Evolutionary conservation across 176 grass and related monocot species (phyloP).

Genomic region (Paspalum notatum): DNA sequence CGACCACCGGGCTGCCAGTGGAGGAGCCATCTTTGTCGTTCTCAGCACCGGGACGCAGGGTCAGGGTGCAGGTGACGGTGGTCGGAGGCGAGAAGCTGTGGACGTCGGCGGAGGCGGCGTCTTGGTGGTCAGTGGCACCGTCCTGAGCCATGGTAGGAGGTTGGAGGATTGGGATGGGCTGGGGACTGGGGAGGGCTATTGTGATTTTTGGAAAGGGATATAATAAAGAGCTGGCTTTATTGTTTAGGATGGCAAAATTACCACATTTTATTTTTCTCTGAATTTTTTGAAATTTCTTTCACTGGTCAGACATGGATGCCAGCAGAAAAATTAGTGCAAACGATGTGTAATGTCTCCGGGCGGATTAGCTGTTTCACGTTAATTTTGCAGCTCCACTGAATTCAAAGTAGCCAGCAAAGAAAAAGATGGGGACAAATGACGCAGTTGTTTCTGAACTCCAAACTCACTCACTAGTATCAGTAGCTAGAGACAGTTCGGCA

Average conservation of each 20-base stretch:
- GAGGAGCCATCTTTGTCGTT: not conserved
- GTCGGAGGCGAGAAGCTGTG: not conserved
- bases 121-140: not conserved
- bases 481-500: too few species aligned
- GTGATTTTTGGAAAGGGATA: not conserved
- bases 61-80: not conserved
- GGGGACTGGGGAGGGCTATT: too few species aligned
- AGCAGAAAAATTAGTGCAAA: not conserved
- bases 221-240: not conserved
- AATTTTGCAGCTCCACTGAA: not conserved
- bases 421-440: not conserved
- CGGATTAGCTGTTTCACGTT: not conserved
- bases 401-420: too few species aligned
- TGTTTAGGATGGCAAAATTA: not conserved
- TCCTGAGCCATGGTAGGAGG: slow-evolving; percentile 27
- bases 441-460: not conserved
- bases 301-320: not conserved
- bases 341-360: not conserved
- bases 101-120: not conserved
- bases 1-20: not conserved
- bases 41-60: not conserved
- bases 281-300: not conserved
- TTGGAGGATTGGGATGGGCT: not conserved
- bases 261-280: not conserved
- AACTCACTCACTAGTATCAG: too few species aligned